These are phyloP conservation scores for Lyophyllum atratum DNA, from an alignment of 768 basidiomycete genomes.

Conservation along the genomic window DNA sequence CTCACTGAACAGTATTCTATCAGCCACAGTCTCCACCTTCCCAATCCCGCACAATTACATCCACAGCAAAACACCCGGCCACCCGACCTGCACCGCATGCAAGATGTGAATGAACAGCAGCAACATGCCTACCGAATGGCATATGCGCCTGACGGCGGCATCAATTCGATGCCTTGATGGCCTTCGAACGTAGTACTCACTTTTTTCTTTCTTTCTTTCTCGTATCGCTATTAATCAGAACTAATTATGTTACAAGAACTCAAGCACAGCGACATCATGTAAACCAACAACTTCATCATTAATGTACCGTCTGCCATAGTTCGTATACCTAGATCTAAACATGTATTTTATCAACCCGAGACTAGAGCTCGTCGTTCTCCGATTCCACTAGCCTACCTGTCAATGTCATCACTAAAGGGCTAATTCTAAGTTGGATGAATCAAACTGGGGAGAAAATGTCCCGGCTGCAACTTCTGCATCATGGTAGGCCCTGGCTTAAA, in stretches of 20 bases:
- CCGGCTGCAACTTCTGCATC: neutral
- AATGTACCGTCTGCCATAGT: conserved; percentile 22
- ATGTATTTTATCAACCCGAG: conserved; percentile 21
- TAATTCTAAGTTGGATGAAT: neutral
- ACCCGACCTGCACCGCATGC: conserved; percentile 43
- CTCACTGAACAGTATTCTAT: conserved; percentile 56
- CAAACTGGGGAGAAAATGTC: neutral
- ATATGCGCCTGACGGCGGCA: conserved; percentile 47
- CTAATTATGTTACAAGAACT: conserved; percentile 18
- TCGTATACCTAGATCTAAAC: conserved; percentile 27
- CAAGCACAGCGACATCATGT: conserved; percentile 11
- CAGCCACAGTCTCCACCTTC: conserved; percentile 51
- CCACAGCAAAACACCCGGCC: conserved; percentile 41
- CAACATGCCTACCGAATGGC: conserved; percentile 34
- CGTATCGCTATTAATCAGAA: conserved; percentile 14
- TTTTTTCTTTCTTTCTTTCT: neutral
- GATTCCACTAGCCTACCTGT: neutral
- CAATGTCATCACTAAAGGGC: neutral
- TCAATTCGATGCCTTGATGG: conserved; percentile 47
- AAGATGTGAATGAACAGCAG: conserved; percentile 34
- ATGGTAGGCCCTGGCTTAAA: neutral
- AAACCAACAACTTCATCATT: conserved; percentile 26
- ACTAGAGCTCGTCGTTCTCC: conserved; percentile 5
- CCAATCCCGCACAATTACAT: conserved; percentile 45
- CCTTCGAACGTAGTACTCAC: conserved; percentile 8